phyloP scores from a whole-genome alignment of 176 grass and related monocot species.

The Poa pratensis region DNA sequence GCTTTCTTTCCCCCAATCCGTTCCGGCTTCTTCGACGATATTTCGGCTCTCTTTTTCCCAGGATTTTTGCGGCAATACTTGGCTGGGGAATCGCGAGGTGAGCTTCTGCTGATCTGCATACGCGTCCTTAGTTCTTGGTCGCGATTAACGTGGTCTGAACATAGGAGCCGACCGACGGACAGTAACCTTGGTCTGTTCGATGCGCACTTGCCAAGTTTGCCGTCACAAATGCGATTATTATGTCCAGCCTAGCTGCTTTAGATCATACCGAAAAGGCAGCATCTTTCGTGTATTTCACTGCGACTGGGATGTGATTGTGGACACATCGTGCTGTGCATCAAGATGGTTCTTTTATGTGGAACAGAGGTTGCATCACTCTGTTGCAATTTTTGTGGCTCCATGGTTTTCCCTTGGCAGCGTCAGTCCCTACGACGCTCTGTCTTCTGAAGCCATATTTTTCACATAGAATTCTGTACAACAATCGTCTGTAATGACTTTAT shows the following conservation, averaged over 20 bases:
- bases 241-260: conserved; percentile 8
- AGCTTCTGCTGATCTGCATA: background rate
- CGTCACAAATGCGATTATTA: background rate
- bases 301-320: background rate
- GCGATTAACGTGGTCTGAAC: background rate
- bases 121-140: background rate
- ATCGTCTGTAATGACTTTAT: background rate
- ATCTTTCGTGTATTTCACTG: background rate
- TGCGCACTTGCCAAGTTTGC: background rate
- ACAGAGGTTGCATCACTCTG: background rate
- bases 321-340: background rate
- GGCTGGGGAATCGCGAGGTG: background rate
- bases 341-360: background rate
- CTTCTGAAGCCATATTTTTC: background rate
- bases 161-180: background rate
- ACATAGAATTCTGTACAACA: background rate
- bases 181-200: conserved; percentile 6
- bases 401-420: background rate
- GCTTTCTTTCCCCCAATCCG: conserved; percentile 5
- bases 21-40: background rate
- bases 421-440: background rate
- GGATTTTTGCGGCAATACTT: background rate
- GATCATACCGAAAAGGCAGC: conserved; percentile 8
- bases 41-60: background rate
- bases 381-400: background rate